A percentile compares a stretch with the other conserved stretches of the same genome.
Conservation (phyloP, 2,329 filamentous ascomycete genomes). For the Dactylellina drechsleri region DNA sequence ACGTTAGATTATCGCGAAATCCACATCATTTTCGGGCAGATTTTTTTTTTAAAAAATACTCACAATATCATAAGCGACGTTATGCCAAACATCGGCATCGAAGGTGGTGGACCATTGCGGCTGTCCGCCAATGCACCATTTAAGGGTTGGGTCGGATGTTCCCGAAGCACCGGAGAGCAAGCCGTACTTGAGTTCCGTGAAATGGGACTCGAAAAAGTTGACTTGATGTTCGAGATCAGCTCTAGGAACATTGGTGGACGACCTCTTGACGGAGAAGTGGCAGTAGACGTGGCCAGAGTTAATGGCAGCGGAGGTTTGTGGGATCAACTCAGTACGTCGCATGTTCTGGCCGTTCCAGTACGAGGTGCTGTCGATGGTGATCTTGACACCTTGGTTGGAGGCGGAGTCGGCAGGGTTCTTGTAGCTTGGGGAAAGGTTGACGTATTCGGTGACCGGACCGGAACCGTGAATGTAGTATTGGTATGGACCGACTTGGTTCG, state of each 20-base stretch:
- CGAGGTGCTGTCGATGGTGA: conserved; percentile 72
- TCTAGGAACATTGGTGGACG: conserved; percentile 70
- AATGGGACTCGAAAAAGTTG: conserved; percentile 74
- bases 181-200: conserved; percentile 78
- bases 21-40: neutral
- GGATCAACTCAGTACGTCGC: conserved; percentile 79
- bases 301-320: conserved; percentile 74
- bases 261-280: conserved; percentile 75
- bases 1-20: conserved; percentile 17
- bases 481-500: conserved; percentile 75
- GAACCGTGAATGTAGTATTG: conserved; percentile 73
- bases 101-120: conserved; percentile 73
- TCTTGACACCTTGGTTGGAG: conserved; percentile 73
- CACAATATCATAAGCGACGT: conserved; percentile 70
- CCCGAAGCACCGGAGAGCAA: conserved; percentile 66
- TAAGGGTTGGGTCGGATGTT: conserved; percentile 67
- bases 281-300: conserved; percentile 75
- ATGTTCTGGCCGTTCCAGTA: conserved; percentile 78
- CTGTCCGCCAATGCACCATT: conserved; percentile 72
- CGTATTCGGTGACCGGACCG: conserved; percentile 68
- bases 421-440: conserved; percentile 70
- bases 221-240: conserved; percentile 75
- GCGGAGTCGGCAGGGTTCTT: conserved; percentile 73
- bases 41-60: conserved; percentile 61
- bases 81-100: conserved; percentile 75